Conservation (phyloP, 352 stramenopile genomes). For the Globisporangium spiculum region DNA sequence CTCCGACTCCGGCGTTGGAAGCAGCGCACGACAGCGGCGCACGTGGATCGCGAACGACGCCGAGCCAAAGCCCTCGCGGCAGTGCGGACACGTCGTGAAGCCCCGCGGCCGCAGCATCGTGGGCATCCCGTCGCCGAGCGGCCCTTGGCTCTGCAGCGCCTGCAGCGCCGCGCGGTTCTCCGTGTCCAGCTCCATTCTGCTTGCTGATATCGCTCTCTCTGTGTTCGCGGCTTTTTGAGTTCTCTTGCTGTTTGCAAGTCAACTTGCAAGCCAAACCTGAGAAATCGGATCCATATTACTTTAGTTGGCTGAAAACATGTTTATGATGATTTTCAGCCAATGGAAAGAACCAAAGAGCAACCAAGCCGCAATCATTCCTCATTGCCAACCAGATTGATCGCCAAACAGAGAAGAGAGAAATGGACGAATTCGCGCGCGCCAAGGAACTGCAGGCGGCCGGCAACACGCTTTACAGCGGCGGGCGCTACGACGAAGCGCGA, state of each 20-base stretch:
- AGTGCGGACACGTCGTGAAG: constrained; percentile 48
- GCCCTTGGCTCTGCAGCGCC: constrained; percentile 22
- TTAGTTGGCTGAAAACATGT: neutral
- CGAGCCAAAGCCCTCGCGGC: constrained; percentile 48
- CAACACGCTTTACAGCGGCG: constrained; percentile 51
- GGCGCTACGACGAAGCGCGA: constrained; percentile 57
- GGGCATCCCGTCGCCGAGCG: constrained; percentile 4
- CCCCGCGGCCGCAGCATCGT: constrained; percentile 20
- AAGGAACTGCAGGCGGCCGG: constrained; percentile 40
- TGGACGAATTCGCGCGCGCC: constrained; percentile 8
- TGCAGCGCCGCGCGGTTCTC: constrained; percentile 38
- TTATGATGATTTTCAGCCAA: neutral
- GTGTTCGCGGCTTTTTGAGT: neutral
- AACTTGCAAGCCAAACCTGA: neutral
- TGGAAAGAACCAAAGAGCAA: neutral
- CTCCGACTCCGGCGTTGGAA: constrained; percentile 26
- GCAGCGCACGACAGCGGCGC: constrained; percentile 48
- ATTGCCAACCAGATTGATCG: neutral
- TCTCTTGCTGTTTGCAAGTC: neutral
- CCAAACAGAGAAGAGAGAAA: neutral
- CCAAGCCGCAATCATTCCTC: neutral
- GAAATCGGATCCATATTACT: neutral
- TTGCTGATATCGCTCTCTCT: neutral
- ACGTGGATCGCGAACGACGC: constrained; percentile 67
- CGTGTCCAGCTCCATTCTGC: constrained; percentile 22